Evolutionary conservation across 2,329 filamentous ascomycete genomes (phyloP).

Genomic region (Verticillium tricorpus): DNA sequence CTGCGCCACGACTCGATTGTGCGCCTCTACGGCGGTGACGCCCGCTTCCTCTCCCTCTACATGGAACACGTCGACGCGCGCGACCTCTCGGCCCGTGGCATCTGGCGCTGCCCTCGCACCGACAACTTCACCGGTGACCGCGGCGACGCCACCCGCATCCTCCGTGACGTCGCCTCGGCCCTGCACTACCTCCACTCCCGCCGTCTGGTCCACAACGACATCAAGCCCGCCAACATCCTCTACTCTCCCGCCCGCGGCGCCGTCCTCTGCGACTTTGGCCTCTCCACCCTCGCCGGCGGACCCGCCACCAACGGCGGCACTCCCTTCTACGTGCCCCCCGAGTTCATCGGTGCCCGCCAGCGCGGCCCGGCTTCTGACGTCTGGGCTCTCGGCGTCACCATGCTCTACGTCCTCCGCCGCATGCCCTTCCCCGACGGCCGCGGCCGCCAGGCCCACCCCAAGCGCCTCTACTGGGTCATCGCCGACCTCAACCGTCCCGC

Average conservation of each 20-base stretch:
- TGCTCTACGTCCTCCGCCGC: conserved; percentile 55
- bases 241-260: conserved; percentile 55
- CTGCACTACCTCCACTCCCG: conserved; percentile 52
- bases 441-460: conserved; percentile 40
- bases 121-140: conserved; percentile 47
- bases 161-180: conserved; percentile 49
- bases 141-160: conserved; percentile 45
- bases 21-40: conserved; percentile 54
- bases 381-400: conserved; percentile 56
- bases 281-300: conserved; percentile 43
- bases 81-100: conserved; percentile 43
- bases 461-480: conserved; percentile 54
- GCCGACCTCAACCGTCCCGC: conserved; percentile 45
- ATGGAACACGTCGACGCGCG: conserved; percentile 58
- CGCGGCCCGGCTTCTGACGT: conserved; percentile 53
- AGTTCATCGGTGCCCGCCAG: conserved; percentile 52
- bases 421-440: conserved; percentile 51
- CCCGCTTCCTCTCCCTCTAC: conserved; percentile 54
- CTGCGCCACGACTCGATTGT: conserved; percentile 55
- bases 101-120: conserved; percentile 43
- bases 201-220: conserved; percentile 55
- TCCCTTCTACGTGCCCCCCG: conserved; percentile 58
- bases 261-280: conserved; percentile 57
- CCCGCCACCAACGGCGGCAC: conserved; percentile 50
- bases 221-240: conserved; percentile 58